phyloP scores from a whole-genome alignment of 2,329 filamentous ascomycete genomes.

The Bimuria novae-zelandiae region DNA sequence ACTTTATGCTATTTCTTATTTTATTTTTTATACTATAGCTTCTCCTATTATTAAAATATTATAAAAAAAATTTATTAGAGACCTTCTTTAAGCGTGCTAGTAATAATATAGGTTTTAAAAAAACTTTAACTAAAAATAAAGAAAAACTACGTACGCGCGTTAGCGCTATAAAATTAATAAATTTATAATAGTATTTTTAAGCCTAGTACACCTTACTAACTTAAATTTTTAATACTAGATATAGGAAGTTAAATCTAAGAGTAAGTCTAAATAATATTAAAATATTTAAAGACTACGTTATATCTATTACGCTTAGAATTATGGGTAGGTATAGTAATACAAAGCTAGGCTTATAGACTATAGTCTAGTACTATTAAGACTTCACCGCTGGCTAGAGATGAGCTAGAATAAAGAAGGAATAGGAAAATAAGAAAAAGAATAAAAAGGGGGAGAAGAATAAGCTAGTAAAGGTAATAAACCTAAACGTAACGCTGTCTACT shows the following conservation, averaged over 20 bases:
- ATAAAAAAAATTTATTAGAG: too few relatives aligned
- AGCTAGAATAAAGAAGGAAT: slow-evolving; percentile 17
- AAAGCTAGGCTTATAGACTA: slow-evolving; percentile 13
- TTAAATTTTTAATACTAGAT: too few relatives aligned
- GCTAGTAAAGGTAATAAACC: slow-evolving; percentile 11
- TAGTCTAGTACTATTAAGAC: slow-evolving; percentile 19
- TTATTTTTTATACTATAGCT: too few relatives aligned
- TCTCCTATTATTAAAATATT: too few relatives aligned
- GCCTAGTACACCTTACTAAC: too few relatives aligned
- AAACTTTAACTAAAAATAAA: too few relatives aligned
- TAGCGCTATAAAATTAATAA: neutral
- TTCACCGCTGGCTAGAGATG: slow-evolving; percentile 1
- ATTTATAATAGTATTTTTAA: neutral
- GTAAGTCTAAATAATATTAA: too few relatives aligned
- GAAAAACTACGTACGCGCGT: too few relatives aligned
- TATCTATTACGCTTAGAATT: slow-evolving; percentile 1
- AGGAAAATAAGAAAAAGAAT: slow-evolving; percentile 15
- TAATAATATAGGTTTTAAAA: too few relatives aligned
- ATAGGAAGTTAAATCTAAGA: neutral
- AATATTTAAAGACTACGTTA: neutral
- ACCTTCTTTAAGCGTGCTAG: too few relatives aligned
- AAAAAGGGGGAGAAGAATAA: slow-evolving; percentile 5
- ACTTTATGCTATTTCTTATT: too few relatives aligned
- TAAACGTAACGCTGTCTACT: slow-evolving; percentile 15
- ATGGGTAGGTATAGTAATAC: slow-evolving; percentile 12